These are phyloP conservation scores for Pichia eremophila DNA, from an alignment of 805 yeast genomes.

Conservation along the genomic window DNA sequence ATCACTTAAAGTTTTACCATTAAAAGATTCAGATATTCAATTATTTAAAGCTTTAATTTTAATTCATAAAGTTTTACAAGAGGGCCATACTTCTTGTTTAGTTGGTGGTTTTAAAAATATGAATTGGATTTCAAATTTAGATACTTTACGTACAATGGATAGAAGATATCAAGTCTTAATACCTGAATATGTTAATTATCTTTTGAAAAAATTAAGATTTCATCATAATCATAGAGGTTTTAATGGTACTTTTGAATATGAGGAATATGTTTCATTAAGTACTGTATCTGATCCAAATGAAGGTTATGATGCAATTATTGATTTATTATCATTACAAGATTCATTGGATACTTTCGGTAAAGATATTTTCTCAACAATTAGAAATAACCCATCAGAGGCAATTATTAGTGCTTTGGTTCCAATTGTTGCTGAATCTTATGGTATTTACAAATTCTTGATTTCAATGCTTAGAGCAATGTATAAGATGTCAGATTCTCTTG, in stretches of 20 bases:
- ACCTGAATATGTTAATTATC: slow-evolving; percentile 61
- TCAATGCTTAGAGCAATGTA: slow-evolving; percentile 88
- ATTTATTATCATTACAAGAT: slow-evolving; percentile 80
- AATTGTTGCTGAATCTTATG: slow-evolving; percentile 82
- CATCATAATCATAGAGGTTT: slow-evolving; percentile 82
- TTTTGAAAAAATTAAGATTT: slow-evolving; percentile 67
- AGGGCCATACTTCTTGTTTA: slow-evolving; percentile 85
- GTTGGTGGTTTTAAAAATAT: slow-evolving; percentile 71
- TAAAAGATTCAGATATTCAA: slow-evolving; percentile 75
- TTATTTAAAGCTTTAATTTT: slow-evolving; percentile 77
- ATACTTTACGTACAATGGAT: slow-evolving; percentile 40
- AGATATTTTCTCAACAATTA: slow-evolving; percentile 54
- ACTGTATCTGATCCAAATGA: slow-evolving; percentile 91
- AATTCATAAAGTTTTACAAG: slow-evolving; percentile 89
- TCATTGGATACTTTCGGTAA: slow-evolving; percentile 69
- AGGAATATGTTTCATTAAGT: slow-evolving; percentile 82
- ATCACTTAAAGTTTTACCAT: slow-evolving; percentile 66
- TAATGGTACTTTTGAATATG: slow-evolving; percentile 93
- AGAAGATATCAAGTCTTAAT: slow-evolving; percentile 63
- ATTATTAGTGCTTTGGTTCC: slow-evolving; percentile 84
- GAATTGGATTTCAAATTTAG: slow-evolving; percentile 69
- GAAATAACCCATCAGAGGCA: slow-evolving; percentile 56
- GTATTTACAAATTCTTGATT: slow-evolving; percentile 80
- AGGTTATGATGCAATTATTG: slow-evolving; percentile 84
- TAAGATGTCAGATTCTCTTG: slow-evolving; percentile 61